Base-by-base conservation (phyloP, 352 stramenopile genomes). In the Pythium biforme region DNA sequence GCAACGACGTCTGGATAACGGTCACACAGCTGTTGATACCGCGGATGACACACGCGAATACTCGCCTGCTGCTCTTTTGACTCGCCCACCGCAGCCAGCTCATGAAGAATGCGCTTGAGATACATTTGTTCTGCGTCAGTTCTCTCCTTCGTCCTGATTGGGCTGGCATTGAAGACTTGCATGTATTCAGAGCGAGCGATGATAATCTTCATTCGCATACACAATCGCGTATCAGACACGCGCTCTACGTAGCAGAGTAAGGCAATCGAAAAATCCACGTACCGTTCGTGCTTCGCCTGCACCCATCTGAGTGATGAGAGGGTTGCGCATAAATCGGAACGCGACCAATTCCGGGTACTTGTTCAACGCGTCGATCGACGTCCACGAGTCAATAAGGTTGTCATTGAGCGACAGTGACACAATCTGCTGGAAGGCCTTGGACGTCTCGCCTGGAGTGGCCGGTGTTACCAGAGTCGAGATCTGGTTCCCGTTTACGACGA, bases 61-160 rank as follows among this genome's bases (percentile, higher is more conserved):
- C 52, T 65, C 10, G 50, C 46, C 8, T 59, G 59, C 3, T 86
- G 74, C 4, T 66, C 69, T 3, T 53, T 46, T 12, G 55, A 45
- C 9, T 77, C 63, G 9, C 62, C 67, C 0, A 81, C 61, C 5
- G 75, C 76, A 8, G 77, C 77, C 15, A 92, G 29, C 41, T 95
- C 84, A 41, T 90, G 77, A 40, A 91, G 41, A 34, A 96, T 81
- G 23, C 85, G 83, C 59, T 92, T 90, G 19, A 96, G 43, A 51
- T 96, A 96, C 26, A 94, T 70, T 52, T 90, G 82, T 55, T 96
- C 87, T 0, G 79, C 83, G 41, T 96, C 87, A 5, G 59, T 66
- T 14, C 85, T 79, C 52, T 96, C 87, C 53, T 85, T 88, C 12
- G 55, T 26, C 2, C 71, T 64, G 23, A 96, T 71, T 1, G 70